These are phyloP conservation scores for Francoa sonchifolia DNA, from an alignment of 441 rosid species.

Conservation along the genomic window DNA sequence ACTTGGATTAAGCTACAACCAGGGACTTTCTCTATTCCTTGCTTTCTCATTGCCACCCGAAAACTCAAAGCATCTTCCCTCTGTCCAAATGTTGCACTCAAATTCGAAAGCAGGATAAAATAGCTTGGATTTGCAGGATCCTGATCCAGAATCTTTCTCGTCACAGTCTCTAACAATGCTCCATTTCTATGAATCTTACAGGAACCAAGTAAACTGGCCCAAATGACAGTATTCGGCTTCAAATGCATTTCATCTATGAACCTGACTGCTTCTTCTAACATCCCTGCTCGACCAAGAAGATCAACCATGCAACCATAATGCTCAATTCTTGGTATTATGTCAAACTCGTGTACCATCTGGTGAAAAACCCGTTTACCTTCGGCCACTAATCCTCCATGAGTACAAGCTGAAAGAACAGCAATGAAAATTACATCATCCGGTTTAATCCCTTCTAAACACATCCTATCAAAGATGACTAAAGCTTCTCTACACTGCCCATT, in stretches of 20 bases:
- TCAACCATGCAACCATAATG: constrained; percentile 30
- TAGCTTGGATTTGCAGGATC: constrained; percentile 24
- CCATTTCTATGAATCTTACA: constrained; percentile 20
- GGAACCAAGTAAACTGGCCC: constrained; percentile 21
- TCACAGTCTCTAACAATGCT: constrained; percentile 11
- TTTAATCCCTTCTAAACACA: constrained; percentile 15
- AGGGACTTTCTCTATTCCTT: constrained; percentile 22
- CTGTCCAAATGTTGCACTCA: constrained; percentile 18
- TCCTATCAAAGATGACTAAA: constrained; percentile 16
- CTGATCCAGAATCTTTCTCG: constrained; percentile 13
- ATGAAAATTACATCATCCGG: constrained; percentile 22
- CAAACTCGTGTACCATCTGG: constrained; percentile 15
- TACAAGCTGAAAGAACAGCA: constrained; percentile 21
- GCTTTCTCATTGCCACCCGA: constrained; percentile 20
- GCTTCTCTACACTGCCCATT: constrained; percentile 22
- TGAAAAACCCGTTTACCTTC: constrained; percentile 19
- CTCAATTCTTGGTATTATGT: constrained; percentile 21
- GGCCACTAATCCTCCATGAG: constrained; percentile 28
- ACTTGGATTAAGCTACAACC: constrained; percentile 25
- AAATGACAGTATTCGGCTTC: constrained; percentile 26
- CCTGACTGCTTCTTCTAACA: constrained; percentile 20
- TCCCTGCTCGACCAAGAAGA: too few species aligned
- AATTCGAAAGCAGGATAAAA: constrained; percentile 18
- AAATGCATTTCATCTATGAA: constrained; percentile 24
- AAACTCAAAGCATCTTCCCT: constrained; percentile 17